Evolutionary conservation across 352 stramenopile species (phyloP).

Genomic region (Phytophthora ohioensis): DNA sequence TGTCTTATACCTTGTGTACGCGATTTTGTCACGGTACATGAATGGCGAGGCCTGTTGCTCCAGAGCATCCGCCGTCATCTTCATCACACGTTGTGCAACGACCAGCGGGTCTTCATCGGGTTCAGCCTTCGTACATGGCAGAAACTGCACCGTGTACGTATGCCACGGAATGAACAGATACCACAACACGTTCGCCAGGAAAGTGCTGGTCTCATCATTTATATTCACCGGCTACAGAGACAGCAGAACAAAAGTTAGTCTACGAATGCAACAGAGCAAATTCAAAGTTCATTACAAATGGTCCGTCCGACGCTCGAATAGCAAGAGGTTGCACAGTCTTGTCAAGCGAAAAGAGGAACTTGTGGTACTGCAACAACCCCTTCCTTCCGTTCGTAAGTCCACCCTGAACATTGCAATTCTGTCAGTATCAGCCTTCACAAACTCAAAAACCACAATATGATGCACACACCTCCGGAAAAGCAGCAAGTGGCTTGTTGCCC

Average conservation of each 20-base stretch:
- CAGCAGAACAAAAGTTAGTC: not conserved
- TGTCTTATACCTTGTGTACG: slow-evolving; percentile 65
- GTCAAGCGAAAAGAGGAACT: slow-evolving; percentile 80
- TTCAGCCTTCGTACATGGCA: slow-evolving; percentile 48
- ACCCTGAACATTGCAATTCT: slow-evolving; percentile 36
- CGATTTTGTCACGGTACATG: slow-evolving; percentile 79
- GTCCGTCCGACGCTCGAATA: slow-evolving; percentile 67
- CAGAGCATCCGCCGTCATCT: slow-evolving; percentile 55
- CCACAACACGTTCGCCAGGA: slow-evolving; percentile 77
- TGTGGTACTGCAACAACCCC: slow-evolving; percentile 79
- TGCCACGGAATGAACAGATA: slow-evolving; percentile 80
- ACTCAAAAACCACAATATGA: not conserved
- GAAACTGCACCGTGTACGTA: slow-evolving; percentile 67
- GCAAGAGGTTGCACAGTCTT: slow-evolving; percentile 70
- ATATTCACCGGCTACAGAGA: slow-evolving; percentile 72
- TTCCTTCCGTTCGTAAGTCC: slow-evolving; percentile 73
- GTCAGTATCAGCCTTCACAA: slow-evolving; percentile 5
- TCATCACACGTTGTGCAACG: slow-evolving; percentile 74
- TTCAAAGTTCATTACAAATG: slow-evolving; percentile 55
- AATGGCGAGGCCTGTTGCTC: slow-evolving; percentile 68
- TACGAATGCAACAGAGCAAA: not conserved
- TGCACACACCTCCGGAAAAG: slow-evolving; percentile 63
- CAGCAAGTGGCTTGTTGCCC: slow-evolving; percentile 59
- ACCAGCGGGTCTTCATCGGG: slow-evolving; percentile 56
- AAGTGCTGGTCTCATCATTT: slow-evolving; percentile 83